Conservation (phyloP, 257 asterid genomes). For the Solanum peruvianum region DNA sequence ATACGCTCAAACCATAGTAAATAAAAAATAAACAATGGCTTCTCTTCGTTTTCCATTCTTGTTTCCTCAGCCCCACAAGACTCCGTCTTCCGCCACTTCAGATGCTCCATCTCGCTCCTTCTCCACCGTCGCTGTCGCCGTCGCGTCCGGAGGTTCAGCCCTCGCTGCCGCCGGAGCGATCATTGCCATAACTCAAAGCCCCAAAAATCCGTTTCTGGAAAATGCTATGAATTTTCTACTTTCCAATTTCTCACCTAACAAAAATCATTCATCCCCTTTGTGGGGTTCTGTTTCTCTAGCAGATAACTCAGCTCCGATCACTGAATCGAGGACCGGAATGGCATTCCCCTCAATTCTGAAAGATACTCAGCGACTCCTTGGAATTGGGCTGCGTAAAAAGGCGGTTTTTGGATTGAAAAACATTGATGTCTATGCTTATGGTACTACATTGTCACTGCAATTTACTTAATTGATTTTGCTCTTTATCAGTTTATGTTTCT, state of each 20-base stretch:
- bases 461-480: neutral
- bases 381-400: slow-evolving; percentile 65
- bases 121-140: slow-evolving; percentile 21
- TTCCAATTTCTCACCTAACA: slow-evolving; percentile 16
- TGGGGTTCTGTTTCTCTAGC: slow-evolving; percentile 70
- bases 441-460: slow-evolving; percentile 21
- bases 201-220: slow-evolving; percentile 22
- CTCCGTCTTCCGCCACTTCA: slow-evolving; percentile 24
- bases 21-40: slow-evolving; percentile 22
- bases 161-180: slow-evolving; percentile 20
- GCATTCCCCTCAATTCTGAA: slow-evolving; percentile 62
- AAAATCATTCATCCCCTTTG: slow-evolving; percentile 18
- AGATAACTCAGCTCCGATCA: slow-evolving; percentile 29
- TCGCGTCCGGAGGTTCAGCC: slow-evolving; percentile 11
- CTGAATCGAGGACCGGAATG: slow-evolving; percentile 64
- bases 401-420: slow-evolving; percentile 76
- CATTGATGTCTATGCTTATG: slow-evolving; percentile 86
- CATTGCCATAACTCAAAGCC: slow-evolving; percentile 29
- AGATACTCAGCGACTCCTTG: slow-evolving; percentile 76
- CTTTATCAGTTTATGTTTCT: neutral
- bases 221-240: slow-evolving; percentile 33
- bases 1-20: neutral
- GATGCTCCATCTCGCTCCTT: slow-evolving; percentile 16
- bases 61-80: slow-evolving; percentile 69
- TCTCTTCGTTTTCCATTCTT: slow-evolving; percentile 83